phyloP scores from a whole-genome alignment of 225 moss, liverwort and hornwort genomes.

The Marchantia paleacea region DNA sequence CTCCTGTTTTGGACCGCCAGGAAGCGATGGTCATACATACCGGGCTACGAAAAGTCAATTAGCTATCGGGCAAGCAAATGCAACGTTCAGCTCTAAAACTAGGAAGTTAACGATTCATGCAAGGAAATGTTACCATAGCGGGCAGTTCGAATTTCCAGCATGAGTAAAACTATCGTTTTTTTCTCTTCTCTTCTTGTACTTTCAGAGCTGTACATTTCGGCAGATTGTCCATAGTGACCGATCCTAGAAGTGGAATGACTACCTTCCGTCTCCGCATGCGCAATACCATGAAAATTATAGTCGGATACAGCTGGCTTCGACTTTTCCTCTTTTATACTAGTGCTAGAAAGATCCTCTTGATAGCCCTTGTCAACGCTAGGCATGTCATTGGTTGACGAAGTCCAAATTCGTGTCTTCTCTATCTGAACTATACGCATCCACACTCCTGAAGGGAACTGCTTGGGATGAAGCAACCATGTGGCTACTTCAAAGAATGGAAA shows the following conservation, averaged over 20 bases:
- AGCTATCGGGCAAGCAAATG: not conserved
- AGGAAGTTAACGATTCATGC: not conserved
- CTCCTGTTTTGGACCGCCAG: constrained; percentile 46
- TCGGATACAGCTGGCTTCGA: not conserved
- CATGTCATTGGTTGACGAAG: not conserved
- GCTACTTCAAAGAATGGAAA: constrained; percentile 76
- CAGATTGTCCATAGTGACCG: not conserved
- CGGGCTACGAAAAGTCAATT: not conserved
- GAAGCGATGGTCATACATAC: not conserved
- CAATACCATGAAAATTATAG: not conserved
- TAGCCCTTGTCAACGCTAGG: not conserved
- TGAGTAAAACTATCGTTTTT: constrained; percentile 7
- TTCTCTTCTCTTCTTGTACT: not conserved
- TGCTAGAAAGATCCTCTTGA: not conserved
- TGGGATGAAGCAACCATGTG: constrained; percentile 63
- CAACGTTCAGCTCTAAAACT: not conserved
- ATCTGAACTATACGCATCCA: constrained; percentile 49
- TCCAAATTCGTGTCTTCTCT: not conserved
- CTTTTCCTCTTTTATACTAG: not conserved
- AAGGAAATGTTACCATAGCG: constrained; percentile 27
- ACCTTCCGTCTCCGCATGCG: not conserved
- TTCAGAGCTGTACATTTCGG: not conserved
- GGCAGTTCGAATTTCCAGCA: constrained; percentile 32
- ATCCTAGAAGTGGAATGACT: not conserved
- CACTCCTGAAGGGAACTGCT: constrained; percentile 78